Conservation (phyloP, 2,329 filamentous ascomycete species). For the Fusarium sp. region DNA sequence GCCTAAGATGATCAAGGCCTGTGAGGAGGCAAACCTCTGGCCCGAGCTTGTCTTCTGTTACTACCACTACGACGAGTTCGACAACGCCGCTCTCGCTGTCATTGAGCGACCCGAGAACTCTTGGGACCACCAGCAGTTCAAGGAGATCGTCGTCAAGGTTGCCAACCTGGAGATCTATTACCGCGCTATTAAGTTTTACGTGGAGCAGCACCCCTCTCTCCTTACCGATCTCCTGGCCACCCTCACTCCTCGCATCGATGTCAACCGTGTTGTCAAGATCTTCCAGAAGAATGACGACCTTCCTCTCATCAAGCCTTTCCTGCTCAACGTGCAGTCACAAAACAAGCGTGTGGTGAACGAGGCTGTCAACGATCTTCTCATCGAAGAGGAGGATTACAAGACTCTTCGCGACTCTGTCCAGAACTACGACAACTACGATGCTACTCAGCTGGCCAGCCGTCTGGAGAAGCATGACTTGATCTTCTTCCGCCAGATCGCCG, state of each 20-base stretch:
- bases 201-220: conserved; percentile 94
- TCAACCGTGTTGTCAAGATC: conserved; percentile 98
- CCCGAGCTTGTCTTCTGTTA: conserved; percentile 98
- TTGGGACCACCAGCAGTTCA: conserved; percentile 99
- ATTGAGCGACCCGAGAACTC: conserved; percentile 98
- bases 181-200: conserved; percentile 93
- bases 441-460: conserved; percentile 87
- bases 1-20: conserved; percentile 92
- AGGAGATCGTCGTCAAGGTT: conserved; percentile 97
- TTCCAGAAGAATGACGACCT: conserved; percentile 99
- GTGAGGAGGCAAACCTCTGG: conserved; percentile 95
- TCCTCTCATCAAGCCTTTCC: conserved; percentile 97
- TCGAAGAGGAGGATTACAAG: conserved; percentile 99
- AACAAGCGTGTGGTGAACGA: conserved; percentile 99
- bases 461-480: conserved; percentile 97
- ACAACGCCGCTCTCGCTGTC: conserved; percentile 95
- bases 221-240: conserved; percentile 94
- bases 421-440: conserved; percentile 99
- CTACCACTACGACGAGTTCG: conserved; percentile 97
- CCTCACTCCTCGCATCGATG: conserved; percentile 91
- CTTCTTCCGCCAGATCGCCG: conserved; percentile 98
- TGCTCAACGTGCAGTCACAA: conserved; percentile 93
- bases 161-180: conserved; percentile 99
- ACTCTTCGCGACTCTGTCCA: conserved; percentile 96
- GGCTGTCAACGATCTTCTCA: conserved; percentile 95